Evolutionary conservation across 176 grass and related monocot species (phyloP), one percentile per base, ranked within the genome.

Genomic region (Triticum timopheevii): DNA sequence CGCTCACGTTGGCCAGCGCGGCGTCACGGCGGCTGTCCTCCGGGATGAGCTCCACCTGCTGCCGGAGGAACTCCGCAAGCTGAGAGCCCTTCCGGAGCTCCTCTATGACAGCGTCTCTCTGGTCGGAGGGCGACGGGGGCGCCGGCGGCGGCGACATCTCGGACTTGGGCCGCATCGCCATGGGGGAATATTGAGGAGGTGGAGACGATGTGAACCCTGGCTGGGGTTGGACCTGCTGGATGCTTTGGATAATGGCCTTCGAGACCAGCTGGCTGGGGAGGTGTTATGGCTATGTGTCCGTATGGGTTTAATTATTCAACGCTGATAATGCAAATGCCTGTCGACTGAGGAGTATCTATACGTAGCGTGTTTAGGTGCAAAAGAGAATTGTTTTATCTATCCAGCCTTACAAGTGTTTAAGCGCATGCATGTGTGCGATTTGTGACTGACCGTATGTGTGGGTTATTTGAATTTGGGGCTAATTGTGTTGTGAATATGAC

Each of bases 31-130:
- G 65, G 33, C 34, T 45, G 20, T 17, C 31, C 73, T 83, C 89
- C 44, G 84, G 80, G 74, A 83, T 83, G 80, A 83, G 74, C 56
- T 79, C 89, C 44, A 90, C 66, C 74, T 83, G 73, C 80, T 44
- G 16, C 65, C 80, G 73, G 67, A 90, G 89, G 34, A 45, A 36
- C 20, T 39, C 64, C 2, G 66, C 89, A 44, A 90, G 74, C 12
- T 83, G 10, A 7, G 56, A 42, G 10, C 84, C 84, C 44, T 39
- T 90, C 34, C 66, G 40, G 59, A 90, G 74, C 58, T 90, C 84
- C 84, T 78, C 74, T 13, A 90, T 87, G 56, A 73, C 80, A 2
- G 73, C 80, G 40, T 87, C 56, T 15, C 65, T 78, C 44, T 30
- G 80, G 65, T 82, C 45, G 24, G 61, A 58, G 31, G 58, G 42